Evolutionary conservation across 768 basidiomycete genomes (phyloP).

Genomic region (Hypsizygus marmoreus): DNA sequence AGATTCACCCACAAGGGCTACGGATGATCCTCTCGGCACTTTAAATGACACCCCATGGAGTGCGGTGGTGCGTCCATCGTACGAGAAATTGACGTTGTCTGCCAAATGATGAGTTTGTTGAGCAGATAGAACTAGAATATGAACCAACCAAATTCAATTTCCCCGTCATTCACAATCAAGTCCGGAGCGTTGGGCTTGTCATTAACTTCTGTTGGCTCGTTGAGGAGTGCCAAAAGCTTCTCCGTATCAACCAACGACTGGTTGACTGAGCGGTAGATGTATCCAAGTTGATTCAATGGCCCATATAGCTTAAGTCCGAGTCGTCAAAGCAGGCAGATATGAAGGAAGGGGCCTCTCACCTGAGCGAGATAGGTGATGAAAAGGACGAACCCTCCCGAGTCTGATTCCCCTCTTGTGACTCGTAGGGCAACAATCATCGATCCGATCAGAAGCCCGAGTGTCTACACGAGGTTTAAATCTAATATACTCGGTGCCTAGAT

Average conservation of each 20-base stretch:
- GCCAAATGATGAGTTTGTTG: slow-evolving; percentile 9
- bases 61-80: slow-evolving; percentile 70
- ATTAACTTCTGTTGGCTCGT: slow-evolving; percentile 81
- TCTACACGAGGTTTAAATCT: slow-evolving; percentile 38
- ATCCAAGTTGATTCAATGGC: slow-evolving; percentile 77
- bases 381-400: slow-evolving; percentile 68
- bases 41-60: slow-evolving; percentile 84
- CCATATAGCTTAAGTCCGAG: slow-evolving; percentile 53
- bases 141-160: slow-evolving; percentile 82
- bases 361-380: slow-evolving; percentile 84
- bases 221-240: slow-evolving; percentile 76
- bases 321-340: background rate
- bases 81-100: slow-evolving; percentile 89
- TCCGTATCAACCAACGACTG: slow-evolving; percentile 83
- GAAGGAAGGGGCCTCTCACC: slow-evolving; percentile 37
- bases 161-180: slow-evolving; percentile 69
- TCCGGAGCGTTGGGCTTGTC: slow-evolving; percentile 78
- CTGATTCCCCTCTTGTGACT: slow-evolving; percentile 54
- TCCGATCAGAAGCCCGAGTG: slow-evolving; percentile 79
- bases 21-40: slow-evolving; percentile 82
- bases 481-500: background rate
- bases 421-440: slow-evolving; percentile 75
- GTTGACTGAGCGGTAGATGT: slow-evolving; percentile 76
- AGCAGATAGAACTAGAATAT: background rate
- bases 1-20: slow-evolving; percentile 86